Evolutionary conservation across 495 filamentous ascomycete species (phyloP).

Genomic region (Penicillium silybi): DNA sequence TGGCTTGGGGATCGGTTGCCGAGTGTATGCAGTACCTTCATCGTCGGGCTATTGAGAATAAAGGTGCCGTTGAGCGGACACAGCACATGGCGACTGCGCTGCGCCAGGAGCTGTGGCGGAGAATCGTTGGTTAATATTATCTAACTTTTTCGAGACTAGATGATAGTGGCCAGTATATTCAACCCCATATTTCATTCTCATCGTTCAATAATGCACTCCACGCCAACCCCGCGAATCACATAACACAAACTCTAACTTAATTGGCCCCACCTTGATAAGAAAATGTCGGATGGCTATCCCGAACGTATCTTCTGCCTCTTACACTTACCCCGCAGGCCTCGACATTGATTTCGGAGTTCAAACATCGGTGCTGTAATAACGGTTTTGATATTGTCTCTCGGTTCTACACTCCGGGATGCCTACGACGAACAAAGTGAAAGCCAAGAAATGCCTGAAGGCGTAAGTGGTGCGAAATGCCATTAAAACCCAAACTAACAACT

Average conservation of each 20-base stretch:
- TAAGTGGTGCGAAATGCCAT: slow-evolving; percentile 5
- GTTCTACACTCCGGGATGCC: slow-evolving; percentile 15
- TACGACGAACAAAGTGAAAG: slow-evolving; percentile 8
- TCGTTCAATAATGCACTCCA: no score
- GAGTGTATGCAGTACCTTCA: slow-evolving; percentile 39
- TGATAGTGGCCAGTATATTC: no score
- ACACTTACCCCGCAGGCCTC: slow-evolving; percentile 7
- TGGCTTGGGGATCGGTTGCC: slow-evolving; percentile 32
- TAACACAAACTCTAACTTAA: no score
- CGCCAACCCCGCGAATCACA: no score
- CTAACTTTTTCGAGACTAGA: no score
- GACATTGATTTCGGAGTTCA: slow-evolving; percentile 13
- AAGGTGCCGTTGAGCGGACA: slow-evolving; percentile 30
- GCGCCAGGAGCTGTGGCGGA: slow-evolving; percentile 27
- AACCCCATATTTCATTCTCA: no score
- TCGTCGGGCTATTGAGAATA: slow-evolving; percentile 35
- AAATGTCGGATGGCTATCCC: slow-evolving; percentile 16
- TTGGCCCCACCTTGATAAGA: slow-evolving; percentile 8
- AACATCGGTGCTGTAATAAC: slow-evolving; percentile 3
- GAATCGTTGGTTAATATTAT: slow-evolving; percentile 31
- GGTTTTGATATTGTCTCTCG: neutral
- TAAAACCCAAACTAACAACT: neutral
- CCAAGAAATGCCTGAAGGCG: slow-evolving; percentile 26
- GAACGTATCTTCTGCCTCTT: neutral
- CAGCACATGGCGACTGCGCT: slow-evolving; percentile 26